Evolutionary conservation across 2,329 filamentous ascomycete species (phyloP), one percentile per base, ranked within the genome.

Genomic region (Fusarium falciforme): DNA sequence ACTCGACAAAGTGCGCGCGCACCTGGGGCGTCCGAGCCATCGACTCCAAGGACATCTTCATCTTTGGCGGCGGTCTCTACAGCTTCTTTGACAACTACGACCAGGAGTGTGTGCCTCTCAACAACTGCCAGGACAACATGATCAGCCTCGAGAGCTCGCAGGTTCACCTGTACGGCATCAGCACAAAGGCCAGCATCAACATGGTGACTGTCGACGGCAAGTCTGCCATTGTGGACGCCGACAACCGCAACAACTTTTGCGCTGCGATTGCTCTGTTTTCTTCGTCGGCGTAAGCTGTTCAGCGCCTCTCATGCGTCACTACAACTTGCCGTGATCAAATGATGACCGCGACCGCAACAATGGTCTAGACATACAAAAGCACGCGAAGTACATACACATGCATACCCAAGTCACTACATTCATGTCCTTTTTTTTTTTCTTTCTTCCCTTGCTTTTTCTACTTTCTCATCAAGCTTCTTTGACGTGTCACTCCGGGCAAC

Each of bases 1-100:
- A 78, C 60, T 81, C 82, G n/a, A 78, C 64, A n/a, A 75, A 68
- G 54, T 95, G 93, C 82, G 90, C 90, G 70, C 94, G 95, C 79
- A 89, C 94, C 2, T 94, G 92, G 92, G 94, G 93, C 77, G 86
- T 96, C 54, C 92, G 93, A 27, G 86, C 94, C 44, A 83, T 90
- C 64, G 88, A 92, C 81, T 94, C 92, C 4, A 87, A 86, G 11
- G 89, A 94, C 70, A 81, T 95, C 20, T 90, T 89, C 79, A 83
- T 95, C 77, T 94, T 92, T 79, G 93, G 93, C 54, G 92, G 89
- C 6, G 93, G 93, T 29, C 84, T 95, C 68, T 96, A 96, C 87
- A 92, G 89, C 74, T 96, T 96, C 89, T 96, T 94, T 79, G 89
- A 96, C 82, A 94, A 95, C 86, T 96, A 96, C 83, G 85, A 84